phyloP scores from a whole-genome alignment of 2,329 filamentous ascomycete genomes.

The Knufia fluminis region DNA sequence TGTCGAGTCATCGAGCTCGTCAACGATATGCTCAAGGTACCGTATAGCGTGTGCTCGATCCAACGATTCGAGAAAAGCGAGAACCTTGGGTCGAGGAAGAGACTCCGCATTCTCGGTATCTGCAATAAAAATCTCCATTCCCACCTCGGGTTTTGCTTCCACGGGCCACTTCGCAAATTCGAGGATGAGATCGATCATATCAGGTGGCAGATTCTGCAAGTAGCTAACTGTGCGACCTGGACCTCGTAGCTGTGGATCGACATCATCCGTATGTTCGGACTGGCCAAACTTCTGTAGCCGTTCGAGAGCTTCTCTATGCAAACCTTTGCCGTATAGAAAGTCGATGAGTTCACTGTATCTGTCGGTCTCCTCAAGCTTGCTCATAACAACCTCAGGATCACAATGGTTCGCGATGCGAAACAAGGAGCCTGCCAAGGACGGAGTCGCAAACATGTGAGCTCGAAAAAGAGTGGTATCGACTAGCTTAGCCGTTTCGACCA shows the following conservation, averaged over 20 bases:
- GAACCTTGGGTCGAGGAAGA: conserved; percentile 65
- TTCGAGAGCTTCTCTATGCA: conserved; percentile 79
- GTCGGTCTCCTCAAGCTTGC: conserved; percentile 77
- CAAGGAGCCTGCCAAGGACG: conserved; percentile 73
- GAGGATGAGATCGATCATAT: conserved; percentile 80
- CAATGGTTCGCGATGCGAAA: conserved; percentile 97
- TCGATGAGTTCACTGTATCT: conserved; percentile 93
- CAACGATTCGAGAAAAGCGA: conserved; percentile 62
- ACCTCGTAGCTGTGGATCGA: conserved; percentile 55
- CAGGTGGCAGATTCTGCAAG: conserved; percentile 76
- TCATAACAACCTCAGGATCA: conserved; percentile 88
- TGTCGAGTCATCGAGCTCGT: conserved; percentile 72
- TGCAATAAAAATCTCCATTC: conserved; percentile 86
- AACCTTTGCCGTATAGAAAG: conserved; percentile 89
- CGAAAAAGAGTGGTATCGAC: conserved; percentile 93
- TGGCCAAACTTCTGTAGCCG: conserved; percentile 73
- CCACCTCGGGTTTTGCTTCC: conserved; percentile 58
- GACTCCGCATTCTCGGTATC: conserved; percentile 94
- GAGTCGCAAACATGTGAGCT: conserved; percentile 86
- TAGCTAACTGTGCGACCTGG: conserved; percentile 79
- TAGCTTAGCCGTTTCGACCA: conserved; percentile 67
- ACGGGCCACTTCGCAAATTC: conserved; percentile 89
- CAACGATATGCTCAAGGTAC: conserved; percentile 86
- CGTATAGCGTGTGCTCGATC: conserved; percentile 62
- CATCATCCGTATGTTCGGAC: conserved; percentile 34